Evolutionary conservation across 2,329 filamentous ascomycete species (phyloP).

Genomic region (Calonectria pteridis): DNA sequence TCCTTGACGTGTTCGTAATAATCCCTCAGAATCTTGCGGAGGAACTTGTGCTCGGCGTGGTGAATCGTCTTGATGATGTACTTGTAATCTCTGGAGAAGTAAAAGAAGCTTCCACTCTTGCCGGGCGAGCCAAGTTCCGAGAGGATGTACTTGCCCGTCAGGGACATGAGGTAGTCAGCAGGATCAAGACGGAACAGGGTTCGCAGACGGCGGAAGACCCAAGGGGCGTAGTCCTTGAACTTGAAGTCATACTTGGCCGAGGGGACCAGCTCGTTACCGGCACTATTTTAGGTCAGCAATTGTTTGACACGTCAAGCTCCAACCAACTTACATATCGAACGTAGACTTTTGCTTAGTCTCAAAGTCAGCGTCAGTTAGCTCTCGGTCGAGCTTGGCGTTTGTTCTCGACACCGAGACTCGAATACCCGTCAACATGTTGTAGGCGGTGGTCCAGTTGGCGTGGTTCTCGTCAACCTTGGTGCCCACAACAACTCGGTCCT

Average conservation of each 20-base stretch:
- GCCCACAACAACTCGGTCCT: conserved; percentile 93
- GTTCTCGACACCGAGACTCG: conserved; percentile 96
- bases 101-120: conserved; percentile 99
- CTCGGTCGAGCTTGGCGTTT: conserved; percentile 95
- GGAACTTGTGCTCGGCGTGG: conserved; percentile 90
- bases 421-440: conserved; percentile 99
- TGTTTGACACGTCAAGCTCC: neutral
- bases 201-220: conserved; percentile 96
- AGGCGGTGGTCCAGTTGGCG: conserved; percentile 96
- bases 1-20: conserved; percentile 94
- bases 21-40: conserved; percentile 86
- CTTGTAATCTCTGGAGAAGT: conserved; percentile 99
- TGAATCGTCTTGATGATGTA: conserved; percentile 99
- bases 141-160: conserved; percentile 98
- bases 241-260: conserved; percentile 99
- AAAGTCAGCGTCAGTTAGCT: conserved; percentile 92
- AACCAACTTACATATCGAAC: conserved; percentile 86
- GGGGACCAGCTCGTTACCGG: conserved; percentile 95
- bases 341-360: conserved; percentile 96
- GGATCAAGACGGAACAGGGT: conserved; percentile 91
- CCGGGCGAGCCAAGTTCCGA: conserved; percentile 97
- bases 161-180: conserved; percentile 96
- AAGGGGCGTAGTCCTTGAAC: conserved; percentile 99
- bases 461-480: conserved; percentile 98
- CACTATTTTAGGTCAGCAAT: conserved; percentile 63